A percentile compares a stretch with the other conserved stretches of the same genome.
These are phyloP conservation scores for Colletotrichum aenigma DNA, from an alignment of 2,329 filamentous ascomycete genomes.

Conservation along the genomic window DNA sequence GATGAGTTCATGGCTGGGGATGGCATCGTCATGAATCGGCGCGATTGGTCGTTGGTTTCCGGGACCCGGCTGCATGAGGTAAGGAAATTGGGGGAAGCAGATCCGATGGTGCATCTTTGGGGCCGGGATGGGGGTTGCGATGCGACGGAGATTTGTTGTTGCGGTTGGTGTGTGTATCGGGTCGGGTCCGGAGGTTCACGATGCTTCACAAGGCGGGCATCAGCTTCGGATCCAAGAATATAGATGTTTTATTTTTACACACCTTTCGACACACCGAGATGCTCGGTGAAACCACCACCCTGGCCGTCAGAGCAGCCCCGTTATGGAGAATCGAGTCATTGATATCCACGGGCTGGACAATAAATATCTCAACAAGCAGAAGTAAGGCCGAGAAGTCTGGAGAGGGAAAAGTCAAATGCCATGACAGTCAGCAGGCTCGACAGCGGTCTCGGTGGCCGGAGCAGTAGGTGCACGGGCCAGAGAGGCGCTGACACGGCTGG, in stretches of 20 bases:
- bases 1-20: slow-evolving; percentile 3
- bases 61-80: slow-evolving; percentile 8
- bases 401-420: slow-evolving; percentile 17
- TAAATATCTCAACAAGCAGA: slow-evolving; percentile 10
- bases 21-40: slow-evolving; percentile 2
- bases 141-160: slow-evolving; percentile 12
- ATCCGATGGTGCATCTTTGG: not conserved
- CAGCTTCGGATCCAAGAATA: not conserved
- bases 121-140: not conserved
- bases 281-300: not conserved
- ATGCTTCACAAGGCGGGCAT: not conserved
- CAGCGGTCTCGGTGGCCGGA: not conserved
- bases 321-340: slow-evolving; percentile 3
- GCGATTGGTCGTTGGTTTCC: slow-evolving; percentile 17
- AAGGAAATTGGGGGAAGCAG: not conserved
- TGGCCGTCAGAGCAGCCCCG: not conserved
- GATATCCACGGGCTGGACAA: not conserved
- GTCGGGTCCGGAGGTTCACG: not conserved
- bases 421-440: slow-evolving; percentile 7
- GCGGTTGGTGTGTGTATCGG: not conserved
- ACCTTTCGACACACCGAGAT: not conserved
- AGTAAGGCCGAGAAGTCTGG: slow-evolving; percentile 17
- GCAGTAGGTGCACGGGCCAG: not conserved
- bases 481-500: not conserved
- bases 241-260: not conserved